Percentiles rank a stretch among this genome's conserved stretches.
phyloP scores from a whole-genome alignment of 148 eudicot genomes.

The Chenopodium berlandieri region DNA sequence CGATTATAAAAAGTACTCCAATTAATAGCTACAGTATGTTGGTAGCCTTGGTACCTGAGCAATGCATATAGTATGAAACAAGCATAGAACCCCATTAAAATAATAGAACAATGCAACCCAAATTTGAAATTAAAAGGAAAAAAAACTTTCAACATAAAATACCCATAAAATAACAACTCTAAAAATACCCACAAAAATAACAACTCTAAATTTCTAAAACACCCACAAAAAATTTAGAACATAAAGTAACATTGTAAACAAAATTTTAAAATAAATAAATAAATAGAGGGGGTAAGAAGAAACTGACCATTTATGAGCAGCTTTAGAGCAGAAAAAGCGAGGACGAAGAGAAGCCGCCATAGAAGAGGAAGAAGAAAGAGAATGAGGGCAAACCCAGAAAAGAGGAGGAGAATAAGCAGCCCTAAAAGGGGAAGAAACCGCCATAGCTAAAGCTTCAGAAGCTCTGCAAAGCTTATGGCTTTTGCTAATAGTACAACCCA shows the following conservation, averaged over 20 bases:
- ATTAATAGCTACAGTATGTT: too few species aligned
- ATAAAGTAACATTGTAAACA: neutral
- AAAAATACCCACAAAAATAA: neutral
- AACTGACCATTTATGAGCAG: slow-evolving; percentile 35
- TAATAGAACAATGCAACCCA: neutral
- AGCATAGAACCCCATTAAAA: neutral
- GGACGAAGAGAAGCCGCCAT: slow-evolving; percentile 11
- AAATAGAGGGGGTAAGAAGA: neutral
- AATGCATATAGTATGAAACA: too few species aligned
- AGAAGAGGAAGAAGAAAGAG: slow-evolving; percentile 23
- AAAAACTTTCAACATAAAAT: neutral
- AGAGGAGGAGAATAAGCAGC: slow-evolving; percentile 36
- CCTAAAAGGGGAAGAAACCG: slow-evolving; percentile 39
- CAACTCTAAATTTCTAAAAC: neutral
- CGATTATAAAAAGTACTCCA: neutral
- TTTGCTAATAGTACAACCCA: slow-evolving; percentile 33
- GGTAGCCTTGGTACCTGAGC: too few species aligned
- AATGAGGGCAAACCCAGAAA: slow-evolving; percentile 40
- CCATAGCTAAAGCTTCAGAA: slow-evolving; percentile 43
- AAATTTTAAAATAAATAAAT: neutral
- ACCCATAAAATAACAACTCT: neutral
- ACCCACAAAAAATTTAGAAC: too few species aligned
- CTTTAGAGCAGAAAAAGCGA: slow-evolving; percentile 20
- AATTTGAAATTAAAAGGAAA: too few species aligned
- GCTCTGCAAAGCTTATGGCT: slow-evolving; percentile 42